Evolutionary conservation across 495 filamentous ascomycete species (phyloP).

Genomic region (Lophiostoma macrostomum): DNA sequence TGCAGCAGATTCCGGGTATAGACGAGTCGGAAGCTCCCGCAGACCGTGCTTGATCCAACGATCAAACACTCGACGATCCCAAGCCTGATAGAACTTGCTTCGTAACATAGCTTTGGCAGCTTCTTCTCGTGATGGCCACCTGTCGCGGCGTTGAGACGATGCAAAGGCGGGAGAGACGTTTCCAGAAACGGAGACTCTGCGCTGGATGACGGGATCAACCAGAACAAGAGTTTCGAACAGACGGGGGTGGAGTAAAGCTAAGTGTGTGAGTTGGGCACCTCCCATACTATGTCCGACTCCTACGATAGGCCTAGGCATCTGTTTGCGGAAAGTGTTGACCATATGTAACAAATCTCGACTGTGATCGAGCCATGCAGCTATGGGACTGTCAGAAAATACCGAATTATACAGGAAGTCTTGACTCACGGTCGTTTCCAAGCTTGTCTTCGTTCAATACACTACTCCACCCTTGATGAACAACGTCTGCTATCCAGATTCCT

Average conservation of each 20-base stretch:
- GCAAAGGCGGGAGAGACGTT: slow-evolving; percentile 37
- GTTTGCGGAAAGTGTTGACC: slow-evolving; percentile 74
- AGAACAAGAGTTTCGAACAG: slow-evolving; percentile 73
- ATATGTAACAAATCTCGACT: slow-evolving; percentile 82
- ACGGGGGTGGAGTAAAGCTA: slow-evolving; percentile 75
- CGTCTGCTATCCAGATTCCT: slow-evolving; percentile 47
- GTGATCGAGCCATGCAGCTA: slow-evolving; percentile 74
- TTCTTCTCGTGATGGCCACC: slow-evolving; percentile 37
- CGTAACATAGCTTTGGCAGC: slow-evolving; percentile 33
- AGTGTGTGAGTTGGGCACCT: slow-evolving; percentile 60
- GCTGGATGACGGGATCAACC: slow-evolving; percentile 75
- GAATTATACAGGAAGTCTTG: slow-evolving; percentile 8
- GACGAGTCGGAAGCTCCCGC: slow-evolving; percentile 40
- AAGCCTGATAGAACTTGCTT: slow-evolving; percentile 43
- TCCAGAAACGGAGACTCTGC: slow-evolving; percentile 28
- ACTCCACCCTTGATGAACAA: slow-evolving; percentile 44
- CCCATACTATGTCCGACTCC: slow-evolving; percentile 92
- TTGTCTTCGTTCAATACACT: slow-evolving; percentile 43
- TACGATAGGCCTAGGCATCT: slow-evolving; percentile 85
- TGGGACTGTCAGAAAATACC: slow-evolving; percentile 21
- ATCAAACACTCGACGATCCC: slow-evolving; percentile 40
- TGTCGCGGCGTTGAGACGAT: slow-evolving; percentile 37
- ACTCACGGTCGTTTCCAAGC: slow-evolving; percentile 44
- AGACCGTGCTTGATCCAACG: slow-evolving; percentile 43
- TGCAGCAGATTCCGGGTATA: slow-evolving; percentile 34